Evolutionary conservation across 2,329 filamentous ascomycete species (phyloP).

Genomic region (Stenocarpella maydis): DNA sequence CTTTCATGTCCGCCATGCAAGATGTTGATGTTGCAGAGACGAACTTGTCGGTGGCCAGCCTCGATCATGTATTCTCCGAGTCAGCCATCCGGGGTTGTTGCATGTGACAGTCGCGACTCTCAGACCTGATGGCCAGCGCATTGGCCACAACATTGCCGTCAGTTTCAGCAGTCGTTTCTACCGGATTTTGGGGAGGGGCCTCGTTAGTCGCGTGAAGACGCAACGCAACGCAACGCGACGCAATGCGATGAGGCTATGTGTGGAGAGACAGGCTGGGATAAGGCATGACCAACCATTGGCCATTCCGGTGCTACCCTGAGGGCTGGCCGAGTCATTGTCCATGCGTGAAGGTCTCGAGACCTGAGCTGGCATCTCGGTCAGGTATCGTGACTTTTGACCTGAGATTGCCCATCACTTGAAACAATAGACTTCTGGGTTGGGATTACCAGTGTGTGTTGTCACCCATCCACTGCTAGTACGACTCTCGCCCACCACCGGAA

Average conservation of each 20-base stretch:
- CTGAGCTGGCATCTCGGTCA: constrained; percentile 22
- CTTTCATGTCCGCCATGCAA: constrained; percentile 24
- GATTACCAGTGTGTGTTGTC: constrained; percentile 2
- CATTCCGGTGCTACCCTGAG: constrained; percentile 11
- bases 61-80: constrained; percentile 7
- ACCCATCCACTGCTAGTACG: constrained; percentile 24
- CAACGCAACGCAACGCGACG: neutral
- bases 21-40: neutral
- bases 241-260: constrained; percentile 10
- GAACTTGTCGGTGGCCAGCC: constrained; percentile 17
- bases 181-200: neutral
- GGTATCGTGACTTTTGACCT: constrained; percentile 26
- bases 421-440: neutral
- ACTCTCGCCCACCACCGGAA: constrained; percentile 21
- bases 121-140: neutral
- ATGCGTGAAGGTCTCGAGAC: constrained; percentile 8
- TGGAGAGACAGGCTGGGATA: constrained; percentile 20
- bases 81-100: constrained; percentile 11
- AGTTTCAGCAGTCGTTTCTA: constrained; percentile 19
- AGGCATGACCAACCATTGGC: neutral
- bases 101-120: constrained; percentile 16
- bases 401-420: constrained; percentile 8
- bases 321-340: constrained; percentile 4
- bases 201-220: constrained; percentile 21
- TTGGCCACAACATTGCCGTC: neutral